Percentiles rank a stretch among this genome's conserved stretches.
Evolutionary conservation across 345 rosid species (phyloP).

Genomic region (Mallotus nudiflorus): DNA sequence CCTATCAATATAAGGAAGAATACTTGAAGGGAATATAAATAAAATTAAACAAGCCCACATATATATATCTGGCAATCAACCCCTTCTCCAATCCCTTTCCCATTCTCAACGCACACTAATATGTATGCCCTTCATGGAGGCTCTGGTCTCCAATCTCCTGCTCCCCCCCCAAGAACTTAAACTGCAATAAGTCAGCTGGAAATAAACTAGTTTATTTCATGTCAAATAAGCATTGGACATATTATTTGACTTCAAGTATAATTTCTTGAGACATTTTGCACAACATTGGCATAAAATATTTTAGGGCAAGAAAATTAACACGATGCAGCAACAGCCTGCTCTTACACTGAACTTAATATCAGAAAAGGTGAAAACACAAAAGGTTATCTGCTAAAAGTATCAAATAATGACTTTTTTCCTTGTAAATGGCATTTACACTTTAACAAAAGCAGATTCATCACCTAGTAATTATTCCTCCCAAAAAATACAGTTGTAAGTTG

Average conservation of each 20-base stretch:
- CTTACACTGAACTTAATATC: too few species aligned
- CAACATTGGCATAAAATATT: neutral
- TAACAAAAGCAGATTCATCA: neutral
- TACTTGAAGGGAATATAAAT: too few species aligned
- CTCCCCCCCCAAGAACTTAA: neutral
- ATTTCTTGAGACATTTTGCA: neutral
- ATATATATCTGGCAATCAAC: too few species aligned
- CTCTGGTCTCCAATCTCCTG: neutral
- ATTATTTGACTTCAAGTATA: neutral
- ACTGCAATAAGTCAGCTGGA: neutral
- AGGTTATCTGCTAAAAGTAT: neutral
- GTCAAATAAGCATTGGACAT: neutral
- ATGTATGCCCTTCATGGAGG: too few species aligned
- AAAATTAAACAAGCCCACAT: too few species aligned
- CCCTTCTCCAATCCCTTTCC: too few species aligned
- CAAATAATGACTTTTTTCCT: neutral
- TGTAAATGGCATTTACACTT: neutral
- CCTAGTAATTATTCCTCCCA: slow-evolving; percentile 5
- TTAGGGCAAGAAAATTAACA: too few species aligned
- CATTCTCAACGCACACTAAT: too few species aligned
- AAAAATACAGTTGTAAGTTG: neutral
- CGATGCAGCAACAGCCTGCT: too few species aligned
- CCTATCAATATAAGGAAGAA: too few species aligned
- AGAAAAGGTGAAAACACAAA: too few species aligned
- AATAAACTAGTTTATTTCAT: neutral